Evolutionary conservation across 371 early-diverging fungal species (phyloP).

Genomic region (Zychaea mexicana): DNA sequence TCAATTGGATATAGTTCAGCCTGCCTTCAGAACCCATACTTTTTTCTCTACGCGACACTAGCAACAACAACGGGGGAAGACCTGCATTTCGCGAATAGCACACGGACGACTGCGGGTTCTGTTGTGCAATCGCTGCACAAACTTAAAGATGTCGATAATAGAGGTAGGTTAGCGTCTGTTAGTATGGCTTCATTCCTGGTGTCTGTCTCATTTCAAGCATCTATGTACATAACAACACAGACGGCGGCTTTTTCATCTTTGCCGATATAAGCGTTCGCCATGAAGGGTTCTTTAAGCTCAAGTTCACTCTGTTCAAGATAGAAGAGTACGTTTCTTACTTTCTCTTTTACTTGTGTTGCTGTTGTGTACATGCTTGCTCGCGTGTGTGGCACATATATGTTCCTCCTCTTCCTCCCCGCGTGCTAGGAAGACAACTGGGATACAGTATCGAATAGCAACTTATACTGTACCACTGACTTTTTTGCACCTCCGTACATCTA

Average conservation of each 20-base stretch:
- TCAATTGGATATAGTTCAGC: constrained; percentile 16
- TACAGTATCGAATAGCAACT: neutral
- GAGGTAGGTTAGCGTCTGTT: constrained; percentile 21
- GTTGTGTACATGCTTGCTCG: neutral
- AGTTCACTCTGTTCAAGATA: constrained; percentile 89
- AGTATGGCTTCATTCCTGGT: neutral
- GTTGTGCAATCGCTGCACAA: constrained; percentile 51
- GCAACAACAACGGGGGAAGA: constrained; percentile 27
- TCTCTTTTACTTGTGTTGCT: neutral
- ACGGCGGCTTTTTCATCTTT: constrained; percentile 95
- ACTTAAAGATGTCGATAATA: constrained; percentile 43
- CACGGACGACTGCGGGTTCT: constrained; percentile 46
- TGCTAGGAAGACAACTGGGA: no score
- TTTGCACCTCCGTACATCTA: neutral
- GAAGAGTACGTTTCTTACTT: constrained; percentile 28
- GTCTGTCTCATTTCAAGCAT: no score
- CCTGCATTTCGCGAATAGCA: constrained; percentile 30
- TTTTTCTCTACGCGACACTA: constrained; percentile 46
- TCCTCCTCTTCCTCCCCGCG: no score
- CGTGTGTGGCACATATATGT: neutral
- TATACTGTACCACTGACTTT: neutral
- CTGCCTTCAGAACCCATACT: constrained; percentile 36
- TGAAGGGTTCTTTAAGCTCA: constrained; percentile 87
- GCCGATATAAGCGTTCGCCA: constrained; percentile 90
- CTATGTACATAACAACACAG: no score